These are phyloP conservation scores for Aspergillus kassunensis DNA, from an alignment of 495 filamentous ascomycete species.

Conservation along the genomic window DNA sequence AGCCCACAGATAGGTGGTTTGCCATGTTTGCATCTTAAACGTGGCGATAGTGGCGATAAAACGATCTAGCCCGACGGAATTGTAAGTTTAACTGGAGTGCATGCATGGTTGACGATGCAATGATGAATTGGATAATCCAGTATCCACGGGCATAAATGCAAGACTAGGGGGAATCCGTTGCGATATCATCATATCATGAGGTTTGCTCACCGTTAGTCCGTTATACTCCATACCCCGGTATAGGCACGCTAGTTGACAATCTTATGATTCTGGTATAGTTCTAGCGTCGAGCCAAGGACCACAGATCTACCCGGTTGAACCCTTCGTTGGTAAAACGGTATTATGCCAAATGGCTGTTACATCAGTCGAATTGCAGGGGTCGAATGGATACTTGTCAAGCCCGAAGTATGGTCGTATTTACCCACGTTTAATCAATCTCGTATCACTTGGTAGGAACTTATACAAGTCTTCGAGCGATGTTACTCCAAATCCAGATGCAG, in stretches of 20 bases:
- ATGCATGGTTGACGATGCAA: neutral
- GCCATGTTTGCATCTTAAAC: slow-evolving; percentile 13
- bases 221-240: too few relatives aligned
- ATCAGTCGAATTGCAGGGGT: neutral
- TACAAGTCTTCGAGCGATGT: too few relatives aligned
- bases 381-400: too few relatives aligned
- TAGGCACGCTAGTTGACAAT: neutral
- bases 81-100: neutral
- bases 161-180: too few relatives aligned
- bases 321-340: neutral
- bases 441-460: too few relatives aligned
- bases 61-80: neutral
- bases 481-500: too few relatives aligned
- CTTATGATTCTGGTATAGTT: slow-evolving; percentile 32
- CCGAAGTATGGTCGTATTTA: too few relatives aligned
- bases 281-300: slow-evolving; percentile 35
- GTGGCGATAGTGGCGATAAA: slow-evolving; percentile 12
- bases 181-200: too few relatives aligned
- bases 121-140: too few relatives aligned
- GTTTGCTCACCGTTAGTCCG: too few relatives aligned
- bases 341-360: neutral
- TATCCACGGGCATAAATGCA: too few relatives aligned
- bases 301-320: slow-evolving; percentile 16
- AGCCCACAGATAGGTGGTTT: slow-evolving; percentile 10
- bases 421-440: too few relatives aligned